These are phyloP conservation scores for Casuarina cunninghamiana DNA, from an alignment of 306 rosid species.

Conservation along the genomic window DNA sequence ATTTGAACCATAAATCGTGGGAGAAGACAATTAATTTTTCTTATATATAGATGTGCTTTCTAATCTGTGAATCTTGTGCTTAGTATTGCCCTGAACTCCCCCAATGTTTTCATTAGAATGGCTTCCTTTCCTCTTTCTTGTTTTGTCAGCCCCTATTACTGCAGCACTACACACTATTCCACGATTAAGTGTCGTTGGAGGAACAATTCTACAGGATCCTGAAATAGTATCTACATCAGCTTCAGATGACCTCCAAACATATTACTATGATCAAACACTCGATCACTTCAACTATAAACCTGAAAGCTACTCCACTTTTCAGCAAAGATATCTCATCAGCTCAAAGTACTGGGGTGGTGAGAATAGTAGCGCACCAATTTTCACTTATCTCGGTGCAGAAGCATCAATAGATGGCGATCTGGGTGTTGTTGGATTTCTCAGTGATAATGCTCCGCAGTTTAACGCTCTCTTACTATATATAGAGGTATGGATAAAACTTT, in stretches of 20 bases:
- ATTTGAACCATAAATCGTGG: no score
- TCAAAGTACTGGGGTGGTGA: slow-evolving; percentile 71
- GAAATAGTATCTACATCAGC: background rate
- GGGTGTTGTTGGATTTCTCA: slow-evolving; percentile 37
- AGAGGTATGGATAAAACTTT: slow-evolving; percentile 47
- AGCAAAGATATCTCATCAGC: slow-evolving; percentile 62
- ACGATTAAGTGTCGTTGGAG: slow-evolving; percentile 51
- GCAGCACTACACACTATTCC: slow-evolving; percentile 23
- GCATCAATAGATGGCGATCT: slow-evolving; percentile 44
- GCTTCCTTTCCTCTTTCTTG: slow-evolving; percentile 27
- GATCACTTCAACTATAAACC: slow-evolving; percentile 77
- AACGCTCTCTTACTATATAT: slow-evolving; percentile 64
- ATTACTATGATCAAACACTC: slow-evolving; percentile 51
- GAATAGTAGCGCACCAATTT: slow-evolving; percentile 55
- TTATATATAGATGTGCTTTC: no score
- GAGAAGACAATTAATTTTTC: no score
- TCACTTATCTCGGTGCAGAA: slow-evolving; percentile 68
- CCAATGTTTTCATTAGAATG: slow-evolving; percentile 17
- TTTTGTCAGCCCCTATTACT: slow-evolving; percentile 20
- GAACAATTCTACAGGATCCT: slow-evolving; percentile 21
- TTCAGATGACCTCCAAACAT: slow-evolving; percentile 39
- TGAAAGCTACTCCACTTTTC: slow-evolving; percentile 61
- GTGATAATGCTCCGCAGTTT: slow-evolving; percentile 59
- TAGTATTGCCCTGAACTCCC: slow-evolving; percentile 2
- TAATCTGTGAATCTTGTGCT: background rate